Conservation (phyloP, 1,139 yeast genomes). For the Candida smagusa region DNA sequence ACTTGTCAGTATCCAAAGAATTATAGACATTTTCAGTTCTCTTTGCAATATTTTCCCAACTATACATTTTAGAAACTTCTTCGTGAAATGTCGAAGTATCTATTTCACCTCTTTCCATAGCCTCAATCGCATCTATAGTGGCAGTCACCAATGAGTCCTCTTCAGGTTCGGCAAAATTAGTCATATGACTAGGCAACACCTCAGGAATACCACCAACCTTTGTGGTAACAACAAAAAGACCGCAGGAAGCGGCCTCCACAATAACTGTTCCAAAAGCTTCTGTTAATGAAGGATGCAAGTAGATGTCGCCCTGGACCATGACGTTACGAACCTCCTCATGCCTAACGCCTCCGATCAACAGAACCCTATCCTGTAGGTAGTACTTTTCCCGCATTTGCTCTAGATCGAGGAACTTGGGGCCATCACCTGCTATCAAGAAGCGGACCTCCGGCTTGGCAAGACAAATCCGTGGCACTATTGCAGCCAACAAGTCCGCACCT, state of each 20-base stretch:
- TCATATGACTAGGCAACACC: conserved; percentile 90
- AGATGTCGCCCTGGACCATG: conserved; percentile 92
- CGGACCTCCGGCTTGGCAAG: conserved; percentile 58
- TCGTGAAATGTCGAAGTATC: conserved; percentile 77
- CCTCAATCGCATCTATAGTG: conserved; percentile 60
- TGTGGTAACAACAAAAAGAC: conserved; percentile 89
- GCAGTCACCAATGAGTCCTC: conserved; percentile 77
- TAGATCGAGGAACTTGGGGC: conserved; percentile 89
- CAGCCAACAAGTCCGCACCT: conserved; percentile 87
- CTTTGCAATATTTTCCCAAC: conserved; percentile 86
- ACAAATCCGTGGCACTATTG: conserved; percentile 84
- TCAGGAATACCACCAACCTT: conserved; percentile 98
- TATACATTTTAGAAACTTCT: conserved; percentile 78
- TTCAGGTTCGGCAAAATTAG: conserved; percentile 80
- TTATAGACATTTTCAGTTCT: conserved; percentile 84
- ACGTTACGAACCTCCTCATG: conserved; percentile 94
- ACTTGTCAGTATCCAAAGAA: conserved; percentile 41
- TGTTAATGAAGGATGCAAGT: conserved; percentile 88
- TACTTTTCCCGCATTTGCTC: conserved; percentile 93
- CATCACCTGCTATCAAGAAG: conserved; percentile 92
- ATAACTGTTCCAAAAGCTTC: conserved; percentile 98
- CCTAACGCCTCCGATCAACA: conserved; percentile 78
- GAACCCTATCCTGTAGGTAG: conserved; percentile 84
- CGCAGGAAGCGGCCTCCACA: conserved; percentile 98
- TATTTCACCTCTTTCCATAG: conserved; percentile 54